Evolutionary conservation across 306 rosid species (phyloP).

Genomic region (Quercus glauca): DNA sequence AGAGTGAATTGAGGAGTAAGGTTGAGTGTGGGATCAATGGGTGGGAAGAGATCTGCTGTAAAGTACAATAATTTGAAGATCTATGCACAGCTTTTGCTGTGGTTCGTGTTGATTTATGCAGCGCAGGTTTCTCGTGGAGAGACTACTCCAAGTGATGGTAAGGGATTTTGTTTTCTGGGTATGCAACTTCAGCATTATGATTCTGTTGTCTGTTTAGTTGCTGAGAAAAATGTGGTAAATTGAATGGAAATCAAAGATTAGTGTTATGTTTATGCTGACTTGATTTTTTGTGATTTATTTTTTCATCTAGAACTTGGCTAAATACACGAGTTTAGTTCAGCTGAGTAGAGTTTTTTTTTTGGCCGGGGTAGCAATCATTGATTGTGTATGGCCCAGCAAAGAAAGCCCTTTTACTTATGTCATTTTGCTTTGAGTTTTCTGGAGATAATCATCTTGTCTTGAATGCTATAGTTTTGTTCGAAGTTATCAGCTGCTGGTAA

Average conservation of each 20-base stretch:
- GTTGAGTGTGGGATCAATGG: slow-evolving; percentile 49
- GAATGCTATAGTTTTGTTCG: neutral
- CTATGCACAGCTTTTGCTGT: slow-evolving; percentile 36
- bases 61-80: slow-evolving; percentile 43
- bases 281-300: neutral
- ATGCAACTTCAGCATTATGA: slow-evolving; percentile 8
- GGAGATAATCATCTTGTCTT: neutral
- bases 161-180: slow-evolving; percentile 11
- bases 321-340: neutral
- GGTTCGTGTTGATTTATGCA: slow-evolving; percentile 46
- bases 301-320: neutral
- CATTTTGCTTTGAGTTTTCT: slow-evolving; percentile 15
- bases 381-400: neutral
- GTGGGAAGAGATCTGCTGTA: slow-evolving; percentile 53
- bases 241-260: slow-evolving; percentile 1
- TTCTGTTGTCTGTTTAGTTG: slow-evolving; percentile 26
- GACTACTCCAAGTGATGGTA: slow-evolving; percentile 76
- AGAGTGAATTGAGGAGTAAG: slow-evolving; percentile 27
- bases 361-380: neutral
- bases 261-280: neutral
- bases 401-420: slow-evolving; percentile 4
- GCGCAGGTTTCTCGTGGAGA: slow-evolving; percentile 55
- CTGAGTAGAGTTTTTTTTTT: slow-evolving; percentile 11
- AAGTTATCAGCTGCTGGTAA: neutral
- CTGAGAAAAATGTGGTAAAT: slow-evolving; percentile 18